Conservation (phyloP, 2,329 filamentous ascomycete species). For the Malbranchea zuffiana region DNA sequence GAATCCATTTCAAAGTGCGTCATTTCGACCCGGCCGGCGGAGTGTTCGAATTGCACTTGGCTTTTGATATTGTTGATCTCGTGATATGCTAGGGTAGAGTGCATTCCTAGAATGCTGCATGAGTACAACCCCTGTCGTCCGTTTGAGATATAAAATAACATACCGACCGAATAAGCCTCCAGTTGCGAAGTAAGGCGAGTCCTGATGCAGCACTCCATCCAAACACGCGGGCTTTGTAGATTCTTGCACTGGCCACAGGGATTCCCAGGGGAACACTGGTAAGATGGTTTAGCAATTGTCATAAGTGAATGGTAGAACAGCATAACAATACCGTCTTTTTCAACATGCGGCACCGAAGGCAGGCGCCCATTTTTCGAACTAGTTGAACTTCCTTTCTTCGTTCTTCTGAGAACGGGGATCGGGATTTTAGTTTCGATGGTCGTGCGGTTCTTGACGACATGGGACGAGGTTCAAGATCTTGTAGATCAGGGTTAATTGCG, state of each 20-base stretch:
- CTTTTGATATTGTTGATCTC: conserved; percentile 40
- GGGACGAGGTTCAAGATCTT: conserved; percentile 29
- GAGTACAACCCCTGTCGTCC: neutral
- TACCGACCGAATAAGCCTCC: conserved; percentile 45
- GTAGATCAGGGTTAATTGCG: conserved; percentile 33
- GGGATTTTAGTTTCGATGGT: conserved; percentile 38
- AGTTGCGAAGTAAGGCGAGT: conserved; percentile 49
- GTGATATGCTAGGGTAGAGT: conserved; percentile 43
- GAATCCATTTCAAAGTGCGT: conserved; percentile 45
- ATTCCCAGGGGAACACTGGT: conserved; percentile 46
- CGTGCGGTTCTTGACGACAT: conserved; percentile 31
- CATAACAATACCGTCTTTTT: conserved; percentile 43
- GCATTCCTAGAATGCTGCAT: conserved; percentile 29
- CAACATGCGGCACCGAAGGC: conserved; percentile 53
- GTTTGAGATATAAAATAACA: conserved; percentile 7
- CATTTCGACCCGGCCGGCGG: conserved; percentile 44
- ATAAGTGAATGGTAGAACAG: too few relatives aligned
- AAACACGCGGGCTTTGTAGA: conserved; percentile 50
- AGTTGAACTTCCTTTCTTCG: conserved; percentile 49
- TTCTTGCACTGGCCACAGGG: conserved; percentile 49
- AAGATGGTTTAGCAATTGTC: neutral
- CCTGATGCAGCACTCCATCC: conserved; percentile 50
- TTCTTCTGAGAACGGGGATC: conserved; percentile 46
- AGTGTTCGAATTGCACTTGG: conserved; percentile 39
- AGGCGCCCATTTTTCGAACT: conserved; percentile 50